Percentiles rank a stretch among this genome's conserved stretches.
These are phyloP conservation scores for Fistulinella prunicolor DNA, from an alignment of 768 basidiomycete species.

Conservation along the genomic window DNA sequence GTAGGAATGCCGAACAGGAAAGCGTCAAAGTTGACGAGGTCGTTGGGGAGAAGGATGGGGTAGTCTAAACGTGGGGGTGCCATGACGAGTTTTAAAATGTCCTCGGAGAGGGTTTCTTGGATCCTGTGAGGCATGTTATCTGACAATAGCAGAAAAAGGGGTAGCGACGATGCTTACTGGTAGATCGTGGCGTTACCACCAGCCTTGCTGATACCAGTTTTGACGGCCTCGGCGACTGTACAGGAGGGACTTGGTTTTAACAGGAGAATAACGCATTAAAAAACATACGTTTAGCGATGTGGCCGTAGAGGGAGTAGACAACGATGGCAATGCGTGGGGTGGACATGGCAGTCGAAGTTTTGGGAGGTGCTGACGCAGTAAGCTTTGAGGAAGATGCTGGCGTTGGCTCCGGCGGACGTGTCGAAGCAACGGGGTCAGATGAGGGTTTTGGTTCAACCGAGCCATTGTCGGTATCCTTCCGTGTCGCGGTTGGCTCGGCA, in stretches of 20 bases:
- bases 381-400: neutral
- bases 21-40: conserved; percentile 37
- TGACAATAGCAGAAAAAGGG: neutral
- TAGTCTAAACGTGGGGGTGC: conserved; percentile 72
- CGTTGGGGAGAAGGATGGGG: conserved; percentile 29
- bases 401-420: neutral
- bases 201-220: conserved; percentile 40
- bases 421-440: conserved; percentile 3
- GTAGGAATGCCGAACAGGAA: conserved; percentile 45
- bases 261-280: neutral
- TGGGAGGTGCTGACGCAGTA: neutral
- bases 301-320: conserved; percentile 52
- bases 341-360: conserved; percentile 14
- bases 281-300: conserved; percentile 43
- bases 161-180: conserved; percentile 42
- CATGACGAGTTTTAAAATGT: conserved; percentile 65
- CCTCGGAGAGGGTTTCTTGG: conserved; percentile 75
- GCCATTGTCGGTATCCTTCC: conserved; percentile 13
- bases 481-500: conserved; percentile 23
- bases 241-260: neutral
- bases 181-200: conserved; percentile 45
- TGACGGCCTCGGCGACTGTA: conserved; percentile 35
- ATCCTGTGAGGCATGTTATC: conserved; percentile 43
- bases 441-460: neutral
- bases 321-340: conserved; percentile 43